Base-by-base conservation (phyloP, 805 yeast genomes). In the Schwanniomyces polymorphus region DNA sequence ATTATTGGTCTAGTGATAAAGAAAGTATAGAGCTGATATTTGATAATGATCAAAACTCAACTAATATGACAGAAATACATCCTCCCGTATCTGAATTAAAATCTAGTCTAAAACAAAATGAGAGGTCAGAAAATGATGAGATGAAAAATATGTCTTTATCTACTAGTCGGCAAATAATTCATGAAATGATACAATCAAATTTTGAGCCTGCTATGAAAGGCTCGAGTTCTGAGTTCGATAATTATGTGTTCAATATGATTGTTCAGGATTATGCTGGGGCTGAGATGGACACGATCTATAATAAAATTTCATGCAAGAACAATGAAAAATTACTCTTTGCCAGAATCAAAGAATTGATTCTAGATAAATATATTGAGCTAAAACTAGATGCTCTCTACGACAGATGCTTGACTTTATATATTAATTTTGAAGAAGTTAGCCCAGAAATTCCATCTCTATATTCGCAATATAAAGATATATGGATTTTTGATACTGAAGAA, bases 401-500 rank as follows among this genome's bases (percentile, higher is more conserved):
- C 33, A 27, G 41, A 4, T 40, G 28, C 27, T n/a, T 35, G 16
- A 35, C 41, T 5, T 12, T 33, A 18, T 14, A 33, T n/a, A 23
- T 21, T 2, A 31, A 37, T 6, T 18, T 27, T 12, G 47, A 44
- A 27, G 38, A 17, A 4, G n/a, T 38, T 23, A n/a, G 11, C 11
- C 10, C 40, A 4, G 47, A 51, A 21, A 57, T 53, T 17, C 60
- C 62, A 9, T 42, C 47, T 7, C 49, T 58, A 41, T 60, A 48
- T 37, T 27, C 42, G 7, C 38, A 43, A 33, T 63, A 58, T 44
- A 44, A 43, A 9, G 50, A 55, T 2, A 52, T 61, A 4, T 61
- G 62, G 60, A 50, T 51, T 40, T 53, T 51, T 23, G 57, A 57
- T 33, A 38, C 45, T 9, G 44, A 50, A 16, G 57, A 58, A 21